These are phyloP conservation scores for Dimocarpus longan DNA, from an alignment of 345 rosid species.

Conservation along the genomic window DNA sequence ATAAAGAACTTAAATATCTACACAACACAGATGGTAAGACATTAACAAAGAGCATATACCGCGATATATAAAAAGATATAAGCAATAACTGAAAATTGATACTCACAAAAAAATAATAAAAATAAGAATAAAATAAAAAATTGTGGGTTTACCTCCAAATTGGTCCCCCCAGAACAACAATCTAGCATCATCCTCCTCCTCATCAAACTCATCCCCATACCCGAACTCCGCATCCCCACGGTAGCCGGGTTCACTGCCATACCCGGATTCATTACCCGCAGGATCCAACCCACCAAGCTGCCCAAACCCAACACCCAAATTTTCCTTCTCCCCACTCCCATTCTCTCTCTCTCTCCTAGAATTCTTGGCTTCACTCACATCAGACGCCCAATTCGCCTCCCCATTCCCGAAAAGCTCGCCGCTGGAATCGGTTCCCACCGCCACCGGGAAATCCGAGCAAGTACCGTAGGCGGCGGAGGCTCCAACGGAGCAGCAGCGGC, in stretches of 20 bases:
- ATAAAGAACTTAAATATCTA: neutral
- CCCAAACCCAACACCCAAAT: slow-evolving; percentile 41
- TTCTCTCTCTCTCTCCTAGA: slow-evolving; percentile 62
- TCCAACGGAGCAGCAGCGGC: slow-evolving; percentile 86
- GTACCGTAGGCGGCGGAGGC: slow-evolving; percentile 80
- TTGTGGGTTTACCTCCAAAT: slow-evolving; percentile 50
- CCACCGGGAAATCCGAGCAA: slow-evolving; percentile 88
- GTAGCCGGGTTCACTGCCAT: slow-evolving; percentile 96
- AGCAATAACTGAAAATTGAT: neutral
- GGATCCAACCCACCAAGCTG: slow-evolving; percentile 59
- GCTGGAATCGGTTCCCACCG: slow-evolving; percentile 91
- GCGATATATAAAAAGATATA: neutral
- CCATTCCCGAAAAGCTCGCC: slow-evolving; percentile 86
- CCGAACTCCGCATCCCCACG: slow-evolving; percentile 98
- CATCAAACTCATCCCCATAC: slow-evolving; percentile 89
- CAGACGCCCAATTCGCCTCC: slow-evolving; percentile 86
- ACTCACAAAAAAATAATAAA: neutral
- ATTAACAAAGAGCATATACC: neutral
- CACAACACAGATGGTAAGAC: neutral
- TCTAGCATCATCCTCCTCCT: slow-evolving; percentile 87
- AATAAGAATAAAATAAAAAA: too few species aligned
- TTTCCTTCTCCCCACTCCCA: slow-evolving; percentile 60
- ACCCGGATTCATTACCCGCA: slow-evolving; percentile 82
- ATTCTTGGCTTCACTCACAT: slow-evolving; percentile 79
- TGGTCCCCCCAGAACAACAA: slow-evolving; percentile 79